Base-by-base conservation (phyloP, 305 asterid species). In the Rubia tinctorum region DNA sequence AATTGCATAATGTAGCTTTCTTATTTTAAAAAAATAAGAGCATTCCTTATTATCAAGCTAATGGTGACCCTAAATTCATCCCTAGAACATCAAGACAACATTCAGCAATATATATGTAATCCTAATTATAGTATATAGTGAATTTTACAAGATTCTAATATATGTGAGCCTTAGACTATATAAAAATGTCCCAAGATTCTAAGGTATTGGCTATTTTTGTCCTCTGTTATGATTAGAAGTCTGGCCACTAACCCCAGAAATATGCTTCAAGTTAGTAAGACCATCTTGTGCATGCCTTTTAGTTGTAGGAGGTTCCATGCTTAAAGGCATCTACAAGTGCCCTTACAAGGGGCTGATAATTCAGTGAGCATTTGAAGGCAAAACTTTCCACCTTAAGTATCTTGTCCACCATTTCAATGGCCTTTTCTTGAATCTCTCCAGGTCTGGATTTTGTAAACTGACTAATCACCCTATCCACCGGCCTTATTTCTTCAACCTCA, bases 281-380 rank as follows among this genome's bases (percentile, higher is more conserved):
- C 75, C 83, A 27, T 49, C 80, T 73, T 72, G 83, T 7, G 80
- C 80, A 68, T 75, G 72, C 49, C 77, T 68, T 61, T 68, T 80
- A 25, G 80, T 80, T 22, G 23, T 25, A n/a, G 20, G 59, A 17
- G 23, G 55, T 73, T 7, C 80, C 80, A 63, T 79, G 76, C 71
- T 75, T 72, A 40, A 75, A 75, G 61, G 80, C 80, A 17, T 79
- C 80, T 61, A 79, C 75, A 69, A 79, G 65, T 13, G 71, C 71
- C 60, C 71, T 69, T 25, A 78, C 65, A 6, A 78, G 67, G 23
- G 66, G 40, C 58, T 72, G 78, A n/a, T n/a, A n/a, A 65, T 80
- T 76, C 9, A 72, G 75, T 5, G 78, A 68, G 8, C 61, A 66
- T 13, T 42, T 64, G 9, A 39, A 27, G 12, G 69, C 68, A 4